Conservation (phyloP, 805 yeast species). For the Kodamaea kakaduensis region DNA sequence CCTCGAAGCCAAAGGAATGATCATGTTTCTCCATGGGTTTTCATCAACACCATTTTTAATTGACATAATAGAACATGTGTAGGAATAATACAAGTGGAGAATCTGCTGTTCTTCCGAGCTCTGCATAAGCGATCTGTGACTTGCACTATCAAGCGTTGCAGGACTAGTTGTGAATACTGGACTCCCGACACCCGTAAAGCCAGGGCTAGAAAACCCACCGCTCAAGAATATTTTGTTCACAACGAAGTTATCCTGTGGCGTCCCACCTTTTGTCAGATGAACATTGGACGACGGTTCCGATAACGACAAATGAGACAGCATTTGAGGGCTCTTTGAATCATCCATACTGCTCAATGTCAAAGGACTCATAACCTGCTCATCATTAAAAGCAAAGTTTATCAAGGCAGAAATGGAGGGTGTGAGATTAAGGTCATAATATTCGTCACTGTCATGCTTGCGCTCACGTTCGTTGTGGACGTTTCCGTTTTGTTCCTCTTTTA, state of each 20-base stretch:
- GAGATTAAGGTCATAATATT: constrained; percentile 20
- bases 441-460: neutral
- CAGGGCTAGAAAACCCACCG: constrained; percentile 2
- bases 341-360: constrained; percentile 7
- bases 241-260: constrained; percentile 4
- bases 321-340: constrained; percentile 3
- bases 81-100: constrained; percentile 29
- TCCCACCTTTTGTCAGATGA: neutral
- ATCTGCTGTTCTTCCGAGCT: constrained; percentile 36
- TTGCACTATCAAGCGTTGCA: constrained; percentile 5
- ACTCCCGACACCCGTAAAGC: neutral
- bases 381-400: constrained; percentile 31
- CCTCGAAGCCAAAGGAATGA: constrained; percentile 54
- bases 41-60: constrained; percentile 61
- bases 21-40: constrained; percentile 61
- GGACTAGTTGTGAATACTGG: constrained; percentile 6
- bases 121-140: constrained; percentile 16
- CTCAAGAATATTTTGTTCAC: constrained; percentile 7
- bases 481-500: neutral
- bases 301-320: neutral
- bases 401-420: constrained; percentile 39
- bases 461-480: neutral
- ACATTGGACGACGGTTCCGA: neutral
- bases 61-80: constrained; percentile 49
- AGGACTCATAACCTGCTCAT: constrained; percentile 13